Percentiles rank a stretch among this genome's conserved stretches.
phyloP scores from a whole-genome alignment of 2,329 filamentous ascomycete genomes.

The Clarireedia hainanense region DNA sequence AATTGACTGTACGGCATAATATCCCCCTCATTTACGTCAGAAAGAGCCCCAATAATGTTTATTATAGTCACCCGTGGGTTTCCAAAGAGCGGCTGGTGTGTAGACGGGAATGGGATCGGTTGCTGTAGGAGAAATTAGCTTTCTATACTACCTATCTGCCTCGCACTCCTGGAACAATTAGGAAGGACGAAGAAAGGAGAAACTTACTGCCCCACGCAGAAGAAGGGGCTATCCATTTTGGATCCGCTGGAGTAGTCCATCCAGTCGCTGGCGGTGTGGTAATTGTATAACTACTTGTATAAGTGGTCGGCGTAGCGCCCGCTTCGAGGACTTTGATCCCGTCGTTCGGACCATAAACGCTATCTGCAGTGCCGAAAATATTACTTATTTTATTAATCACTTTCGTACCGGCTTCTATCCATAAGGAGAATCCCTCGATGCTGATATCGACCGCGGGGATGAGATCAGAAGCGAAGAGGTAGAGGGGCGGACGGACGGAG shows the following conservation, averaged over 20 bases:
- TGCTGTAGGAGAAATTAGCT: constrained; percentile 30
- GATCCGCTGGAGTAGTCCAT: constrained; percentile 17
- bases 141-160: neutral
- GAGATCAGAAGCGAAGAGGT: constrained; percentile 29
- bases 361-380: constrained; percentile 29
- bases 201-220: constrained; percentile 1
- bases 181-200: neutral
- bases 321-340: constrained; percentile 9
- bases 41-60: constrained; percentile 7
- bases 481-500: constrained; percentile 24
- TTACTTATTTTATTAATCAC: constrained; percentile 31
- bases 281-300: constrained; percentile 27
- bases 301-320: constrained; percentile 17
- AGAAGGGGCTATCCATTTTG: neutral
- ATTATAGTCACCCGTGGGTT: constrained; percentile 4
- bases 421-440: constrained; percentile 30
- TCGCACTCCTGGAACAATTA: neutral
- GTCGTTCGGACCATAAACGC: constrained; percentile 20
- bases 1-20: too few species aligned
- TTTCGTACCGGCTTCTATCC: constrained; percentile 25
- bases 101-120: constrained; percentile 24
- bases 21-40: neutral
- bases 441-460: constrained; percentile 29
- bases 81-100: constrained; percentile 29
- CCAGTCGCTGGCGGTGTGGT: constrained; percentile 28